phyloP scores from a whole-genome alignment of 805 yeast species.

The Kodamaea laetipori region DNA sequence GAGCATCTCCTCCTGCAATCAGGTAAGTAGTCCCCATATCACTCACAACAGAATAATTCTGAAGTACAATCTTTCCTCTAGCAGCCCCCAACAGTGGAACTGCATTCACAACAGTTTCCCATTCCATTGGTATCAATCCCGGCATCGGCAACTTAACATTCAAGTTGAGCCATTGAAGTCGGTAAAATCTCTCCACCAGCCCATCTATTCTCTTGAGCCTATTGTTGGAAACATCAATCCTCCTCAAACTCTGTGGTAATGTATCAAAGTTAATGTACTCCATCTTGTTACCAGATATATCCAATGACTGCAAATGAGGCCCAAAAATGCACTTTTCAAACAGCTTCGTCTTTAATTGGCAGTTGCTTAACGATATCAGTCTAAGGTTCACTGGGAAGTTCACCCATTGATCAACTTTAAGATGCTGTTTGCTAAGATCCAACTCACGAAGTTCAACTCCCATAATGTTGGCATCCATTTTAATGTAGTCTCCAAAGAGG shows the following conservation, averaged over 20 bases:
- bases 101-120: conserved; percentile 1
- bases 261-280: conserved; percentile 6
- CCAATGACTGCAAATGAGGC: conserved; percentile 1
- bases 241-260: conserved; percentile 3
- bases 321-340: conserved; percentile 10
- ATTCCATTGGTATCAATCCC: conserved; percentile 3
- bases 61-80: conserved; percentile 5
- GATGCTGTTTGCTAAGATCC: conserved; percentile 8
- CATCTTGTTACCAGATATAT: conserved; percentile 3
- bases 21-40: conserved; percentile 10
- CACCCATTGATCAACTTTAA: conserved; percentile 9
- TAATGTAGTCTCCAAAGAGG: conserved; percentile 6
- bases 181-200: conserved; percentile 1
- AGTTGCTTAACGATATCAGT: conserved; percentile 4
- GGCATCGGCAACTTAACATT: conserved; percentile 7
- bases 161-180: conserved; percentile 7
- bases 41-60: conserved; percentile 2
- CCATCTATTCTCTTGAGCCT: conserved; percentile 7
- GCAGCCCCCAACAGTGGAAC: conserved; percentile 3
- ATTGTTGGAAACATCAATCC: conserved; percentile 2
- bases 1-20: conserved; percentile 3
- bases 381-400: conserved; percentile 9
- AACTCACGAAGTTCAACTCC: conserved; percentile 8
- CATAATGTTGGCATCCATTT: conserved; percentile 4
- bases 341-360: conserved; percentile 9